Base-by-base conservation (phyloP, 2,329 filamentous ascomycete genomes). In the Calonectria hawksworthii region DNA sequence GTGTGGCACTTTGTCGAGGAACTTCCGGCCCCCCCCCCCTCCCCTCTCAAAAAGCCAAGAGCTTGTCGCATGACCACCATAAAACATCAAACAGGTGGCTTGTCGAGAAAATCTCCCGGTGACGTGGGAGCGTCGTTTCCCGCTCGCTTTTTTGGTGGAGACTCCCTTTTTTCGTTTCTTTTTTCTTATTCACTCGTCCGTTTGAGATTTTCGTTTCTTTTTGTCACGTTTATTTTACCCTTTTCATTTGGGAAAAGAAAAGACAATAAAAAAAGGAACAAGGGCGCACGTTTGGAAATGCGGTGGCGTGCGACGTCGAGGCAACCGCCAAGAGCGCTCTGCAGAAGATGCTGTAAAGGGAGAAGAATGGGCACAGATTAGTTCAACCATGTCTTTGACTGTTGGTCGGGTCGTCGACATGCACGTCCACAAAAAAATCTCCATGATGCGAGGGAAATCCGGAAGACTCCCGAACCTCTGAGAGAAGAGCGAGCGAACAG, bases 41-140 rank as follows among this genome's bases (percentile, higher is more conserved):
- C 38, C 13, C 13, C 36, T 6, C 32, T 32, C n/a, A n/a, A n/a
- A n/a, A n/a, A n/a, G 30, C 30, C 54, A 21, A 64, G 36, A 13
- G 7, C 8, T 64, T 30, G 59, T 64, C 59, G 59, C 63, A 66
- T 66, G 63, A 66, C 44, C 44, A 30, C 41, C 63, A 18, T 32
- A 30, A 44, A 44, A 51, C 38, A 50, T 66, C 63, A 50, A 66
- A 66, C 63, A 50, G 44, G 41, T 51, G 41, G 41, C 44, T 36
- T 66, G 59, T 41, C 34, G 59, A 64, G 59, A 44, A 59, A 59
- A 59, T 59, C 54, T 59, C 32, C 54, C 54, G 54, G 54, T 59
- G 54, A 59, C 54, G 54, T 59, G 54, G 32, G 54, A 59, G 54
- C 54, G 32, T 59, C 54, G 54, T 59, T 59, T 59, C 32, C 30